Base-by-base conservation (phyloP, 257 asterid genomes). In the Oldenlandia corymbosa region DNA sequence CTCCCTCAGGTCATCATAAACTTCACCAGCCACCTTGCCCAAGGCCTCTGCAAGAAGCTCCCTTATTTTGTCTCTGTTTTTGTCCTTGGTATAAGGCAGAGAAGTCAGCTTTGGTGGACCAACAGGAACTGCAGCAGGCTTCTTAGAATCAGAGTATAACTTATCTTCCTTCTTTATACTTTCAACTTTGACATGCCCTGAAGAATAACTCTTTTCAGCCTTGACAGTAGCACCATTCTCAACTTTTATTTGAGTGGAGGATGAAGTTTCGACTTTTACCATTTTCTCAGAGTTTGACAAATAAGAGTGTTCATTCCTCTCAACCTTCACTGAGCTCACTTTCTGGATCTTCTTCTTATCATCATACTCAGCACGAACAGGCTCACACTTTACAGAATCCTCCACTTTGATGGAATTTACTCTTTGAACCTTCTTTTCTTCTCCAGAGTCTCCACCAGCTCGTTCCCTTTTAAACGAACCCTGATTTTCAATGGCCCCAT, bases 161-260 rank as follows among this genome's bases (percentile, higher is more conserved):
- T 77, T 85, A 77, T 80, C 94, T 64, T 71, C 81, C 62, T 76
- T 73, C n/a, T 70, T 67, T 49, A 69, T 68, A 55, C 73, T 71
- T 61, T 85, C 81, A 17, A 72, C 83, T 23, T 72, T 73, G 3
- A 68, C 26, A 24, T 36, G 56, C 59, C 80, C 78, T 47, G 67
- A 71, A 39, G 79, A 20, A 13, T 73, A 46, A 36, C 14, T 64
- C 68, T 66, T 41, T 23, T 20, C 67, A 3, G 49, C 63, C 68
- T 73, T 80, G 65, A 63, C 23, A 48, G 60, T 55, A 74, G 69
- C 64, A 12, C 30, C 63, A 63, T 72, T 77, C 77, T 73, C 88
- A 23, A 57, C 60, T 59, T 67, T 69, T 26, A 65, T 68, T 37
- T 57, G 28, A 53, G 71, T 64, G 32, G 80, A 65, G 65, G 86